Evolutionary conservation across 225 moss, liverwort and hornwort species (phyloP).

Genomic region (Thuidium tamariscinum): DNA sequence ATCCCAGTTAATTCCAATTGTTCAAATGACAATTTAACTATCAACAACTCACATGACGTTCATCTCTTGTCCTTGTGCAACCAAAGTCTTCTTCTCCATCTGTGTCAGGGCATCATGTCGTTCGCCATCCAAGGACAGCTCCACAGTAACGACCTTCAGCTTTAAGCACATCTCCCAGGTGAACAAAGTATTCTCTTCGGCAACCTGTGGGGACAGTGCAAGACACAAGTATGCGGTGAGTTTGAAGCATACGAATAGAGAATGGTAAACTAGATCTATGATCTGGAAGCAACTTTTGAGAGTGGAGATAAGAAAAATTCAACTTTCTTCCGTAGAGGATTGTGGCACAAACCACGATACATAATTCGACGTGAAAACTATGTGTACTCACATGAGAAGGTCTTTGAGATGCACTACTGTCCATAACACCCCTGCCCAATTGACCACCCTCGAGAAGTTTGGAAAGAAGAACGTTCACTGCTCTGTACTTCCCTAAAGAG

Average conservation of each 20-base stretch:
- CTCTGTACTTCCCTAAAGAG: constrained; percentile 64
- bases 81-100: constrained; percentile 44
- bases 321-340: background rate
- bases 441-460: constrained; percentile 33
- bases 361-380: background rate
- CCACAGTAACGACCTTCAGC: constrained; percentile 55
- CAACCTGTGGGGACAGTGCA: constrained; percentile 8
- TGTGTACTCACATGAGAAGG: constrained; percentile 9
- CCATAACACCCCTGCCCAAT: background rate
- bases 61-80: constrained; percentile 61
- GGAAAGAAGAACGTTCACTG: constrained; percentile 38
- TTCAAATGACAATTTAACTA: background rate
- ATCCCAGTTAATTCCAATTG: background rate
- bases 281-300: background rate
- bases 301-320: background rate
- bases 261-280: background rate
- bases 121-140: constrained; percentile 48
- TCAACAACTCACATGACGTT: constrained; percentile 43
- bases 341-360: background rate
- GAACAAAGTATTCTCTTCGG: constrained; percentile 3
- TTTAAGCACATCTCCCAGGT: constrained; percentile 56
- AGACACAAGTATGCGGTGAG: background rate
- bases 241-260: background rate
- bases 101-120: constrained; percentile 2
- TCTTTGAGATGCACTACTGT: constrained; percentile 7